A percentile compares a stretch with the other conserved stretches of the same genome.
Conservation (phyloP, 78 protist species). For the Dictyostelium firmibasis region DNA sequence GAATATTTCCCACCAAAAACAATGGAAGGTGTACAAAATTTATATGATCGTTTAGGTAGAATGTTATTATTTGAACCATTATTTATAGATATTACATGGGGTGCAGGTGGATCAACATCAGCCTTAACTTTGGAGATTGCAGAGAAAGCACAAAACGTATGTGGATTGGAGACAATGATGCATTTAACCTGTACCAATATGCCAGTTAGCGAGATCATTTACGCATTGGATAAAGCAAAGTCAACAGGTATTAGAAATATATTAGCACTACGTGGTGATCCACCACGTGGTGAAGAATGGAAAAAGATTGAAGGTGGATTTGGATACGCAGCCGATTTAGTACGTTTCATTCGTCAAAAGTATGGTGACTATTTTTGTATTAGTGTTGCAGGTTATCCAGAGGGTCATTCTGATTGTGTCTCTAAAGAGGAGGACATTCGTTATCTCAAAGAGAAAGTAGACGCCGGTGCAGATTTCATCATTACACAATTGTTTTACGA, state of each 20-base stretch:
- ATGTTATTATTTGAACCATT: conserved; percentile 83
- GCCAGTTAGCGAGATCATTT: conserved; percentile 66
- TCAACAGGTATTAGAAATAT: conserved; percentile 92
- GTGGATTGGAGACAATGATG: conserved; percentile 89
- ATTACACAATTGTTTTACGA: conserved; percentile 97
- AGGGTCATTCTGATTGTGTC: conserved; percentile 89
- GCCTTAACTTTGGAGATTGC: conserved; percentile 84
- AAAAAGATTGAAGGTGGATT: conserved; percentile 89
- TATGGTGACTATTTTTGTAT: conserved; percentile 95
- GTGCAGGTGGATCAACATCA: conserved; percentile 85
- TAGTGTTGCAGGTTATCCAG: conserved; percentile 96
- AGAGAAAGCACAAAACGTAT: conserved; percentile 63
- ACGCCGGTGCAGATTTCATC: conserved; percentile 97
- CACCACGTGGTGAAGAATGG: conserved; percentile 92
- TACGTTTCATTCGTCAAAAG: conserved; percentile 85
- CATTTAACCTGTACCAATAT: conserved; percentile 95
- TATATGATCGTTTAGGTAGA: conserved; percentile 67
- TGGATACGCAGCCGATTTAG: conserved; percentile 93
- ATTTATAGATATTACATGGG: conserved; percentile 96
- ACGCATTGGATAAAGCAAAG: conserved; percentile 78
- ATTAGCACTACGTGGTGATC: conserved; percentile 96
- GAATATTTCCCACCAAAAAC: conserved; percentile 88
- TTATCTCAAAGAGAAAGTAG: conserved; percentile 92
- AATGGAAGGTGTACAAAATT: conserved; percentile 70
- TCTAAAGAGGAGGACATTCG: conserved; percentile 76